These are phyloP conservation scores for Populus tremula DNA, from an alignment of 345 rosid species.

Conservation along the genomic window DNA sequence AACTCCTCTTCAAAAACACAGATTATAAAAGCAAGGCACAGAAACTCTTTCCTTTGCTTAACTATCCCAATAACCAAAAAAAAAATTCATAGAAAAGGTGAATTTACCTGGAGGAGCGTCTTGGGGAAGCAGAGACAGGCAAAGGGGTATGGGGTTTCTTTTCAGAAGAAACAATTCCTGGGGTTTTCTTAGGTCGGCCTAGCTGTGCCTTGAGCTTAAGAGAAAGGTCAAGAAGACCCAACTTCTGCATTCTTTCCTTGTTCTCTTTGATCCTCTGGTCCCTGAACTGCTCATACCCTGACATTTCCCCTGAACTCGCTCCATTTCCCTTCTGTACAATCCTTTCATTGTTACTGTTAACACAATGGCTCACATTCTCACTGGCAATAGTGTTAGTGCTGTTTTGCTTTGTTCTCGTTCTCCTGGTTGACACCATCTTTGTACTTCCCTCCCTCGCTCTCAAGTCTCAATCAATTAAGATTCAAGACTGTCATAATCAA, in stretches of 20 bases:
- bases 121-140: slow-evolving; percentile 2
- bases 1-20: not conserved
- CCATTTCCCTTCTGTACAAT: not conserved
- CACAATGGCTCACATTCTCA: not conserved
- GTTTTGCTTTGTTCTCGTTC: not conserved
- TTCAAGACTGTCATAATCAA: too few species aligned
- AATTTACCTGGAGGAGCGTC: slow-evolving; percentile 37
- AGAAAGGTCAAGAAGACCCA: slow-evolving; percentile 29
- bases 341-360: not conserved
- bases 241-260: slow-evolving; percentile 31
- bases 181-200: not conserved
- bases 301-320: not conserved
- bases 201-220: slow-evolving; percentile 17
- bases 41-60: too few species aligned
- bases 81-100: not conserved
- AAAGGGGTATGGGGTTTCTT: not conserved
- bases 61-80: not conserved
- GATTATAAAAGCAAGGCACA: not conserved
- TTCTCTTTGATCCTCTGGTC: slow-evolving; percentile 35
- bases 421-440: slow-evolving; percentile 7
- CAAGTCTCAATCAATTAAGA: too few species aligned
- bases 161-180: not conserved
- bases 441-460: not conserved
- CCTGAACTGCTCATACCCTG: slow-evolving; percentile 29
- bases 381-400: not conserved